Evolutionary conservation across 495 filamentous ascomycete genomes (phyloP), one percentile per base, ranked within the genome.

Genomic region (Aspergillus hancockii): DNA sequence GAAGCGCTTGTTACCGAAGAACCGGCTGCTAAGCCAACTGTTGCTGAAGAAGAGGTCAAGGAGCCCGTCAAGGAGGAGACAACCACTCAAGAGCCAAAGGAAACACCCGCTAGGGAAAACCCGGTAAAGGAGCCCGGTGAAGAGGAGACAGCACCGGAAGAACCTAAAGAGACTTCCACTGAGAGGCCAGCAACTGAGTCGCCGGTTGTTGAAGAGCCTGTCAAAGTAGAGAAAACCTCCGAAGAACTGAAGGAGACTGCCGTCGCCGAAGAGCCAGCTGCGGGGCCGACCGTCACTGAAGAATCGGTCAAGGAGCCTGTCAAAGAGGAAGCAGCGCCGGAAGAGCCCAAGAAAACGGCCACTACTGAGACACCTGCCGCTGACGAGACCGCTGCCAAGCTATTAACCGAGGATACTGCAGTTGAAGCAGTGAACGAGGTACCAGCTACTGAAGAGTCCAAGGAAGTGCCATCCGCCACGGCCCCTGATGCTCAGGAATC

Each of bases 11-110:
- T 30, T 23, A 30, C 21, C 31, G 60, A 54, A 21, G 58, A 59
- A 9, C 52, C 57, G 19, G 21, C 30, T n/a, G 36, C 41, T 5
- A 52, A 41, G n/a, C 30, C 54, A 1, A 50, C 43, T 13, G 22
- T 50, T 13, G n/a, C 31, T 23, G 62, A 57, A 36, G 57, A 32
- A 18, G 59, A 40, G 14, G 46, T 47, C 7, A 62, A 63, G 52
- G 64, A 58, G 30, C 28, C 43, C 8, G 36, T 41, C 12, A 57
- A 62, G 57, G 54, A 63, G n/a, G 41, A 54, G 49, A 52, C 19
- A 47, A 10, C 36, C 10, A n/a, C n/a, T n/a, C n/a, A n/a, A n/a
- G n/a, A n/a, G n/a, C n/a, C n/a, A n/a, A n/a, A n/a, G n/a, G n/a
- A n/a, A n/a, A n/a, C n/a, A n/a, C n/a, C n/a, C n/a, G 40, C 19